Evolutionary conservation across 2,329 filamentous ascomycete species (phyloP).

Genomic region (Fusarium udum): DNA sequence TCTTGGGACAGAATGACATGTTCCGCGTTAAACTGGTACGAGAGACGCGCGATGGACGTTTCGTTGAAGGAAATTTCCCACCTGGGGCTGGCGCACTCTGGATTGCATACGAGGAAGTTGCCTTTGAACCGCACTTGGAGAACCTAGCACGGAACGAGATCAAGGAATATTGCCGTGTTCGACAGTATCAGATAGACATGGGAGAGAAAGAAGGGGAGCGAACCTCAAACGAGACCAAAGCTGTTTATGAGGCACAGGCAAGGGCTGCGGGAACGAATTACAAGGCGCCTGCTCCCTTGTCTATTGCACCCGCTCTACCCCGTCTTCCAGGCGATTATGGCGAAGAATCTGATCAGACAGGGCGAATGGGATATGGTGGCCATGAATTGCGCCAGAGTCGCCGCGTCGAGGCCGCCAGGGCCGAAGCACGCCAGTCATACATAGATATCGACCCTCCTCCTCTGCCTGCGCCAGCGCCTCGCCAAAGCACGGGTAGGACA

Average conservation of each 20-base stretch:
- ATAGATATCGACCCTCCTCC: slow-evolving; percentile 32
- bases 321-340: slow-evolving; percentile 31
- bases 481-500: slow-evolving; percentile 28
- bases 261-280: slow-evolving; percentile 51
- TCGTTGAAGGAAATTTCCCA: slow-evolving; percentile 68
- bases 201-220: slow-evolving; percentile 61
- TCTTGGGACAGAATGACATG: slow-evolving; percentile 70
- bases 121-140: slow-evolving; percentile 65
- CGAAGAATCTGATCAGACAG: slow-evolving; percentile 27
- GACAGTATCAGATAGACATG: slow-evolving; percentile 65
- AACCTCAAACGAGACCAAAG: slow-evolving; percentile 60
- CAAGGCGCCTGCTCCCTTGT: slow-evolving; percentile 38
- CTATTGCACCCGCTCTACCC: slow-evolving; percentile 39
- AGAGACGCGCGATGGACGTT: slow-evolving; percentile 68
- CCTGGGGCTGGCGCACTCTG: slow-evolving; percentile 67
- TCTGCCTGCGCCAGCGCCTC: slow-evolving; percentile 32
- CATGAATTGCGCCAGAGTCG: slow-evolving; percentile 57
- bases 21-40: slow-evolving; percentile 70
- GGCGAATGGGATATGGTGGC: slow-evolving; percentile 40
- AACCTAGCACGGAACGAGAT: slow-evolving; percentile 63
- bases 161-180: slow-evolving; percentile 71
- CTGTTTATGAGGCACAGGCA: slow-evolving; percentile 60
- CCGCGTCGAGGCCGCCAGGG: slow-evolving; percentile 47
- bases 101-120: slow-evolving; percentile 70
- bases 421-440: slow-evolving; percentile 41